Base-by-base conservation (phyloP, 805 yeast species). In the Lipomyces yamadae region DNA sequence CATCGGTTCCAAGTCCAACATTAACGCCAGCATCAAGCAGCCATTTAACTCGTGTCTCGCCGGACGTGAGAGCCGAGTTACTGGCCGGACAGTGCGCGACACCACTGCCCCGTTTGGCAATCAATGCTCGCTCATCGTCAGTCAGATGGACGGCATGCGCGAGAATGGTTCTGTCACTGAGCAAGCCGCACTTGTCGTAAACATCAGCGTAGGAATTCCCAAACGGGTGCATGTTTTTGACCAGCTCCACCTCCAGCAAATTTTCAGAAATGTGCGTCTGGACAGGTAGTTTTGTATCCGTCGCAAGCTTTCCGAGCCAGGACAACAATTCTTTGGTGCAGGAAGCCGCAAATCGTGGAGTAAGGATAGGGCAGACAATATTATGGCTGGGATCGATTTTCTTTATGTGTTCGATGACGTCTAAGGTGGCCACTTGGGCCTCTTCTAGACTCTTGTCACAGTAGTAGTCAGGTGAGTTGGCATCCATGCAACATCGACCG, bases 191-290 rank as follows among this genome's bases (percentile, higher is more conserved):
- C 60, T 82, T 78, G 70, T 88, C 85, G 76, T 94, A 94, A 4
- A 94, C 96, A 64, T 85, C 88, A 0, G 97, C 85, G 74, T 94
- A 94, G 64, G 82, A 80, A 24, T 80, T 77, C 68, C 85, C 84
- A 18, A 88, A 85, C 0, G 98, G 97, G 75, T 91, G 95, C 62
- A 90, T 76, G 56, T 84, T 80, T 53, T 77, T 75, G 24, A 93
- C 97, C 85, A 93, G 85, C 64, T 84, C 83, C 59, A 94, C 85
- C 78, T 94, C 99, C 42, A 79, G 79, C 59, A 79, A 76, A 74
- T 91, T 94, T 77, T 94, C 99, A 63, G 91, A 84, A n/a, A 94
- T 81, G 78, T 94, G 99, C 0, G 98, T 92, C 78, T 94, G 99
- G 52, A 91, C 84, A 32, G 91, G 94, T 45, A 90, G 79, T 45